phyloP scores from a whole-genome alignment of 192 early-diverging fungal species.

The Rhizophagus sp. region DNA sequence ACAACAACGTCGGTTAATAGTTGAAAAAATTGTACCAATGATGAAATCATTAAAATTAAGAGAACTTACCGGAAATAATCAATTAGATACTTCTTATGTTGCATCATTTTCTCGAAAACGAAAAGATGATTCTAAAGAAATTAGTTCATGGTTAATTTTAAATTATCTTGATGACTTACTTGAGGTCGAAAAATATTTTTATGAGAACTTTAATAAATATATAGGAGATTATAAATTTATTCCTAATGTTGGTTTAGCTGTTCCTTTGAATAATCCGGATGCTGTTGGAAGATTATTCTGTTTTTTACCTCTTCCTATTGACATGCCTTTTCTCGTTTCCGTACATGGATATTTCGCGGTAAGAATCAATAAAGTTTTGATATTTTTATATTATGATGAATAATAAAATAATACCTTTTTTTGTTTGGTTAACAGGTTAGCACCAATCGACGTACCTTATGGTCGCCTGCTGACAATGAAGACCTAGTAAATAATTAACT shows the following conservation, averaged over 20 bases:
- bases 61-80: not conserved
- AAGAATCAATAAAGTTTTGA: not conserved
- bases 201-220: slow-evolving; percentile 3
- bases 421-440: not conserved
- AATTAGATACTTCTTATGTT: slow-evolving; percentile 15
- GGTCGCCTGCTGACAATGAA: not conserved
- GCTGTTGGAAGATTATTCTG: slow-evolving; percentile 37
- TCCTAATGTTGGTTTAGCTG: slow-evolving; percentile 44
- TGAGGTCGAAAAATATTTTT: slow-evolving; percentile 8
- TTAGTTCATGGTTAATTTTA: slow-evolving; percentile 29
- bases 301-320: slow-evolving; percentile 40
- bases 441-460: not conserved
- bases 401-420: too few relatives aligned
- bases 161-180: slow-evolving; percentile 33
- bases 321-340: slow-evolving; percentile 37
- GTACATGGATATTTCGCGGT: slow-evolving; percentile 45
- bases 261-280: slow-evolving; percentile 4
- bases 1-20: not conserved
- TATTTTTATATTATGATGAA: not conserved
- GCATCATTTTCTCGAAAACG: not conserved
- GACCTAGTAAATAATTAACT: not conserved
- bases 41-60: not conserved
- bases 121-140: not conserved
- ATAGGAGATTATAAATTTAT: slow-evolving; percentile 30
- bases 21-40: slow-evolving; percentile 15